phyloP scores from a whole-genome alignment of 2,329 filamentous ascomycete genomes.

The Aureobasidium sp. region DNA sequence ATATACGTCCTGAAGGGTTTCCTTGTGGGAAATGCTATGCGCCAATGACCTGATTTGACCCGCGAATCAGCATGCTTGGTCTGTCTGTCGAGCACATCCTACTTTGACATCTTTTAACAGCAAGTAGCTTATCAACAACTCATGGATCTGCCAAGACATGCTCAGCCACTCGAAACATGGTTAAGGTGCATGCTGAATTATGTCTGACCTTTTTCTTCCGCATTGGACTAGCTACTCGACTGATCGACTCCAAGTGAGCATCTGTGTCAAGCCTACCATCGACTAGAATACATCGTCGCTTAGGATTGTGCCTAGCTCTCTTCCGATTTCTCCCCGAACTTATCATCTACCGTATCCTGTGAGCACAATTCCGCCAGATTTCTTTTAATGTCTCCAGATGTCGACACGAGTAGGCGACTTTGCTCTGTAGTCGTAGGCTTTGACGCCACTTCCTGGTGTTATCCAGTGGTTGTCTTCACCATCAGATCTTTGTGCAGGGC shows the following conservation, averaged over 20 bases:
- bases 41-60: neutral
- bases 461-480: neutral
- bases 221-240: neutral
- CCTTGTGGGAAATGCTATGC: neutral
- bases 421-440: conserved; percentile 4
- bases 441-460: neutral
- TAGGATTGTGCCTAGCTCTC: neutral
- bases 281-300: neutral
- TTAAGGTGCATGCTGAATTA: neutral
- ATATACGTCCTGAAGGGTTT: neutral
- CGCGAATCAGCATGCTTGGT: neutral
- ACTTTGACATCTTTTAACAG: neutral
- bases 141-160: neutral
- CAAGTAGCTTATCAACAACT: neutral
- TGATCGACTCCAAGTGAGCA: neutral
- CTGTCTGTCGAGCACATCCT: neutral
- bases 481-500: neutral
- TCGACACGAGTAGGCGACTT: neutral
- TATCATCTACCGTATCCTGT: neutral
- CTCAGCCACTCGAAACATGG: neutral
- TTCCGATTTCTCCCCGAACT: neutral
- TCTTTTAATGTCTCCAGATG: neutral
- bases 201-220: neutral
- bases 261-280: neutral
- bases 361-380: neutral